Conservation (phyloP, 441 rosid genomes). For the Macaranga tanarius region DNA sequence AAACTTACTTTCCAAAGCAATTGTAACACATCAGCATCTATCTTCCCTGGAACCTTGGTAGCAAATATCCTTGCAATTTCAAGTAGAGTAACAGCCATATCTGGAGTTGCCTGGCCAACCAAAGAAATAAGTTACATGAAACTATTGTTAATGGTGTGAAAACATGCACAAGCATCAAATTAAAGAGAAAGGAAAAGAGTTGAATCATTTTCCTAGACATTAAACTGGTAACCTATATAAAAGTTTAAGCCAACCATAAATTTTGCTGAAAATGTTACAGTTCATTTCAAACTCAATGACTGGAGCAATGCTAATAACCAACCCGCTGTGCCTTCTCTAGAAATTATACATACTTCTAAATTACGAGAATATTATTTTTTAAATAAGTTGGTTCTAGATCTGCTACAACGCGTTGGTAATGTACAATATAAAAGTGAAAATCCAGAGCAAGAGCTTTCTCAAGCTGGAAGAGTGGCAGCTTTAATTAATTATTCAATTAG, state of each 20-base stretch:
- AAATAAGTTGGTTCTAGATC: not conserved
- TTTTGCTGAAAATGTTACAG: not conserved
- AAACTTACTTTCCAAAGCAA: conserved; percentile 90
- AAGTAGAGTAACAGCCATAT: conserved; percentile 99
- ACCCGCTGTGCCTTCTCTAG: not conserved
- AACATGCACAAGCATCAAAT: not conserved
- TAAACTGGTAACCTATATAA: not conserved
- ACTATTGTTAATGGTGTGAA: not conserved
- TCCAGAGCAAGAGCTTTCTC: not conserved
- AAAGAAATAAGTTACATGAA: conserved; percentile 7
- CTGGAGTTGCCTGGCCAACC: conserved; percentile 86
- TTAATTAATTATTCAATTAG: not conserved
- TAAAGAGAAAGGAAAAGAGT: not conserved
- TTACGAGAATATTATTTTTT: not conserved
- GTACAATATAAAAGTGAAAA: not conserved
- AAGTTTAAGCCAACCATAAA: not conserved
- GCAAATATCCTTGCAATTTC: conserved; percentile 99
- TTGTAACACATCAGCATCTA: conserved; percentile 97
- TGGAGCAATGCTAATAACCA: not conserved
- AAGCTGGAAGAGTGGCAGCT: not conserved
- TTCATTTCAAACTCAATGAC: not conserved
- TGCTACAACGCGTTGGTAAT: not conserved
- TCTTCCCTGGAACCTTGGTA: conserved; percentile 99
- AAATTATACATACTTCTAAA: not conserved
- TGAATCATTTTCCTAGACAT: conserved; percentile 3